Base-by-base conservation (phyloP, 108 stramenopile genomes). In the Pseudonitzschia pungens region DNA sequence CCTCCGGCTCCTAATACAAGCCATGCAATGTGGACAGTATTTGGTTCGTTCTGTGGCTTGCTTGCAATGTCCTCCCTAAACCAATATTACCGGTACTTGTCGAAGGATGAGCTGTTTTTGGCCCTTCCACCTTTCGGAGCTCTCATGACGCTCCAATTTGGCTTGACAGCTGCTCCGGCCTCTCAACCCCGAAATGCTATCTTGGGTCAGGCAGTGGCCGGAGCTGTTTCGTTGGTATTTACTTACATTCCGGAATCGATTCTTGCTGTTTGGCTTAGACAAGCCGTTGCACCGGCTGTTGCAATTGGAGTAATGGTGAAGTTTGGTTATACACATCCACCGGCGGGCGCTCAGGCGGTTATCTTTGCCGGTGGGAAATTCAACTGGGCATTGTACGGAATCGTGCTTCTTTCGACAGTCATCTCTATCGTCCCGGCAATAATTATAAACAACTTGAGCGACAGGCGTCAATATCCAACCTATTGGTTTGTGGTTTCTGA, bases 161-260 rank as follows among this genome's bases (percentile, higher is more conserved):
- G 77, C 40, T 45, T 88, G 20, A 84, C 87, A n/a, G 75, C 84
- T 48, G 87, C 87, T 32, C 87, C 87, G 0, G 84, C 87, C 1
- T 70, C 75, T 16, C 87, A 88, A 60, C 87, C 87, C 14, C 66
- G 87, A 24, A 84, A 77, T 72, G 77, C 77, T 5, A 50, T 88
- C 10, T 63, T 70, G 15, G 84, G 82, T 0, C 84, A 83, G 62
- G 68, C 77, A 1, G 32, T 88, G 15, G 55, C 81, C 3, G 60
- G 42, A 32, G 72, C 72, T 24, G 66, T 70, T 26, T 29, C 76
- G 4, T 15, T 81, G 15, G 20, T 55, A 41, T 43, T 82, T 51
- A 56, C 24, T 0, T 59, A 81, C 28, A 75, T 84, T 33, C 78
- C 77, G 5, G 72, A 73, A 22, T 20, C 72, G 7, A 65, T 60